Evolutionary conservation across 78 protist species (phyloP).

Genomic region (Dictyostelium intermedium): DNA sequence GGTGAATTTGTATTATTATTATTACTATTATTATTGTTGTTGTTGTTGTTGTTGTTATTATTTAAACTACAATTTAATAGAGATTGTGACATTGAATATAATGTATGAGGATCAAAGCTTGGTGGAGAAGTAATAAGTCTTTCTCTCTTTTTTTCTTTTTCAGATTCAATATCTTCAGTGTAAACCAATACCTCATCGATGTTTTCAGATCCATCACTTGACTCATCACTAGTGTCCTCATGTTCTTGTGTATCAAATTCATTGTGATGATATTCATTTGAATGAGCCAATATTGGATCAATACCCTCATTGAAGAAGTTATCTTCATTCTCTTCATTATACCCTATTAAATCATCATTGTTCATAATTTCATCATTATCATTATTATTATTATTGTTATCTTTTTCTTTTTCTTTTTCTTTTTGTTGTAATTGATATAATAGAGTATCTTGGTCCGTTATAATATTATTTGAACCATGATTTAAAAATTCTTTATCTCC

Average conservation of each 20-base stretch:
- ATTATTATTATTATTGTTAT: too few species aligned
- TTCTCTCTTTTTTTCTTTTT: constrained; percentile 1
- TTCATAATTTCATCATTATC: neutral
- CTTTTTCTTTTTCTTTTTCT: neutral
- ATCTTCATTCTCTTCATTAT: constrained; percentile 2
- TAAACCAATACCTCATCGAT: constrained; percentile 5
- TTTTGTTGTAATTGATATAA: neutral
- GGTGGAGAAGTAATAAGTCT: neutral
- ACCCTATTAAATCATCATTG: neutral
- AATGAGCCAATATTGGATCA: neutral
- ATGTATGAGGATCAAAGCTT: constrained; percentile 31
- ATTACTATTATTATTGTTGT: too few species aligned
- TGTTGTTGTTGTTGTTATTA: neutral
- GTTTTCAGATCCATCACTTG: constrained; percentile 6
- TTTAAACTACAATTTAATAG: neutral
- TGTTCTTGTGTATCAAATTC: neutral
- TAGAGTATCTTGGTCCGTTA: neutral
- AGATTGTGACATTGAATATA: constrained; percentile 22
- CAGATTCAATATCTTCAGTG: constrained; percentile 15
- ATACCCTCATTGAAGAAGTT: neutral
- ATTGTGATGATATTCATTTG: neutral
- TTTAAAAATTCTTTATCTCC: neutral
- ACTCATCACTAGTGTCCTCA: neutral
- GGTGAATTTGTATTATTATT: neutral
- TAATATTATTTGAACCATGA: neutral